These are phyloP conservation scores for Ploettnerulaceae sp. DNA, from an alignment of 2,329 filamentous ascomycete species.

Conservation along the genomic window DNA sequence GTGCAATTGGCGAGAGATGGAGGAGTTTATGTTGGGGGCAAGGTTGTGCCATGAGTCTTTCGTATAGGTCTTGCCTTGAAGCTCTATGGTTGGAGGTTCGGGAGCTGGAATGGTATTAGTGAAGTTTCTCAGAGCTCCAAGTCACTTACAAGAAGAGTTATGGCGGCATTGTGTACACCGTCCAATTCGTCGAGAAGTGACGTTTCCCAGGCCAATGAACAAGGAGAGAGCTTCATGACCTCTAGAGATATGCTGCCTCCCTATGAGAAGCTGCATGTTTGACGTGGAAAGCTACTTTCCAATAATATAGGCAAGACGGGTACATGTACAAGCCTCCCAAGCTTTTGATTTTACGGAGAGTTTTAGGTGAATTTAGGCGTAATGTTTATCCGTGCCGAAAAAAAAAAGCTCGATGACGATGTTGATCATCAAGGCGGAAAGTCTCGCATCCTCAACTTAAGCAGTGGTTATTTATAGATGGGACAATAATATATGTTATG, in stretches of 20 bases:
- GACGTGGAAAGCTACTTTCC: slow-evolving; percentile 13
- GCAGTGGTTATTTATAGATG: no score
- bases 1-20: slow-evolving; percentile 76
- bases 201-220: slow-evolving; percentile 27
- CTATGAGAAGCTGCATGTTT: slow-evolving; percentile 27
- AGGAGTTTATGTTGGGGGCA: slow-evolving; percentile 66
- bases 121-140: not conserved
- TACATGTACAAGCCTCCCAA: slow-evolving; percentile 3
- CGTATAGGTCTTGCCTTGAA: slow-evolving; percentile 51
- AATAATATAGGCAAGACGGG: slow-evolving; percentile 12
- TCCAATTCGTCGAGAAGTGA: slow-evolving; percentile 13
- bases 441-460: no score
- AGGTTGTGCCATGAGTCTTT: slow-evolving; percentile 85
- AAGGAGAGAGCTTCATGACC: slow-evolving; percentile 24
- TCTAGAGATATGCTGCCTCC: slow-evolving; percentile 17
- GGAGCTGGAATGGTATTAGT: slow-evolving; percentile 8
- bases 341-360: slow-evolving; percentile 10
- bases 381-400: slow-evolving; percentile 15
- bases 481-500: no score
- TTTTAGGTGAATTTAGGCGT: slow-evolving; percentile 15
- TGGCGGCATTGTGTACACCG: slow-evolving; percentile 29
- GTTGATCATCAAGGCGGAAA: no score
- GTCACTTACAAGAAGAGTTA: slow-evolving; percentile 26
- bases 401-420: slow-evolving; percentile 14
- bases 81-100: slow-evolving; percentile 1